Evolutionary conservation across 179 eudicot genomes (phyloP).

Genomic region (Dionaea muscipula): DNA sequence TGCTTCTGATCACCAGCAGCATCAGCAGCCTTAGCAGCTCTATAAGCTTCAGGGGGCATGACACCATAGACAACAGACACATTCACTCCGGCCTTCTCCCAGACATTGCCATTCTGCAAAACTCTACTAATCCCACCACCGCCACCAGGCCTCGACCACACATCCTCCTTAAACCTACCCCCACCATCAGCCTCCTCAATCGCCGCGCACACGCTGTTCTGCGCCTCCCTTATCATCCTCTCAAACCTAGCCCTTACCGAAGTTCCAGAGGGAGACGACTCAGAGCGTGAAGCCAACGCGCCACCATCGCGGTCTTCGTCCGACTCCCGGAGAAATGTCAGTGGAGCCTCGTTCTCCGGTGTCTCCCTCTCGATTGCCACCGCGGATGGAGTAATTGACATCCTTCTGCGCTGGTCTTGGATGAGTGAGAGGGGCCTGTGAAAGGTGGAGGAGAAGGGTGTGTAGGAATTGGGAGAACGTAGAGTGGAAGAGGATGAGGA

Average conservation of each 20-base stretch:
- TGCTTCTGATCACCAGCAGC: slow-evolving; percentile 27
- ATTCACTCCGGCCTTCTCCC: slow-evolving; percentile 88
- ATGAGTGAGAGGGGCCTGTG: not conserved
- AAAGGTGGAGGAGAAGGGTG: slow-evolving; percentile 3
- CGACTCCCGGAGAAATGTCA: slow-evolving; percentile 53
- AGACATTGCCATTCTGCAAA: slow-evolving; percentile 65
- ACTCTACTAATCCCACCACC: slow-evolving; percentile 96
- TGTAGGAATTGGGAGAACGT: slow-evolving; percentile 5
- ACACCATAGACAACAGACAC: slow-evolving; percentile 79
- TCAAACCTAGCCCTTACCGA: slow-evolving; percentile 62
- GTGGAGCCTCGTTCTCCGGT: slow-evolving; percentile 50
- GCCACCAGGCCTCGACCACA: slow-evolving; percentile 85
- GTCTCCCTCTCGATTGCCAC: slow-evolving; percentile 59
- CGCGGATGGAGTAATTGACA: slow-evolving; percentile 9
- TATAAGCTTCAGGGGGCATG: slow-evolving; percentile 94
- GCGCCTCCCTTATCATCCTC: slow-evolving; percentile 81
- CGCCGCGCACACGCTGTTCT: slow-evolving; percentile 58
- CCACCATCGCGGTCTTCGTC: slow-evolving; percentile 16
- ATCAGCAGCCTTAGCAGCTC: slow-evolving; percentile 55
- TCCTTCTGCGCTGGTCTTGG: not conserved
- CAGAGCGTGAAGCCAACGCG: slow-evolving; percentile 2
- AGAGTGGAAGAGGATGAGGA: not conserved
- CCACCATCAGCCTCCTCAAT: slow-evolving; percentile 74
- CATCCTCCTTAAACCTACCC: slow-evolving; percentile 70
- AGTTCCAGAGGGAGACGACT: slow-evolving; percentile 6